A percentile compares a stretch with the other conserved stretches of the same genome.
These are phyloP conservation scores for Tylopilus plumbeoviolaceoides DNA, from an alignment of 768 basidiomycete species.

Conservation along the genomic window DNA sequence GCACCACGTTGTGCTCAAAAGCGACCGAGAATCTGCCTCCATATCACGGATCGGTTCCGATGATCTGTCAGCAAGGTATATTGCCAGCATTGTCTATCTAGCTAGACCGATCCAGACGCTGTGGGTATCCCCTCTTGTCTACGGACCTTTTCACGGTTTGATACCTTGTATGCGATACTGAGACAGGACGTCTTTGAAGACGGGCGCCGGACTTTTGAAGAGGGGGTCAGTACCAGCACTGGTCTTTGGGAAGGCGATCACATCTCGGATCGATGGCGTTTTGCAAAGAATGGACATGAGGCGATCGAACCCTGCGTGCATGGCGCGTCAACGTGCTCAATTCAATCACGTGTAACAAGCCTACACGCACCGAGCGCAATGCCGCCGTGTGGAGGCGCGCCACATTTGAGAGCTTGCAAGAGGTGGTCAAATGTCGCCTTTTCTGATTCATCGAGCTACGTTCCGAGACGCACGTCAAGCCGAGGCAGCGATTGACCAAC, in stretches of 20 bases:
- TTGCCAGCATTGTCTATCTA: background rate
- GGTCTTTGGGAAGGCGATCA: slow-evolving; percentile 96
- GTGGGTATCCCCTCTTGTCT: background rate
- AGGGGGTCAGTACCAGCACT: slow-evolving; percentile 78
- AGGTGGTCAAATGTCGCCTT: slow-evolving; percentile 77
- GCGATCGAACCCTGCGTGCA: slow-evolving; percentile 77
- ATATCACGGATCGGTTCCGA: background rate
- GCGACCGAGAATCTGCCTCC: background rate
- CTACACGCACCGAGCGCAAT: slow-evolving; percentile 74
- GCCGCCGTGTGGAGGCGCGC: slow-evolving; percentile 94
- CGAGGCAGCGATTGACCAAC: slow-evolving; percentile 3
- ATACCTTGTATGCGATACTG: slow-evolving; percentile 59
- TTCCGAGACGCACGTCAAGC: slow-evolving; percentile 10
- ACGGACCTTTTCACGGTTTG: slow-evolving; percentile 4
- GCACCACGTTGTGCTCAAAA: background rate
- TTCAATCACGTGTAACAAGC: slow-evolving; percentile 6
- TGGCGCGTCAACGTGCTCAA: slow-evolving; percentile 2
- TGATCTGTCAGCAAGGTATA: background rate
- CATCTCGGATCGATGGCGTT: slow-evolving; percentile 85
- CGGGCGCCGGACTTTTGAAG: slow-evolving; percentile 80
- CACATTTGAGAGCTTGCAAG: slow-evolving; percentile 79
- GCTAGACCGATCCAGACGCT: background rate
- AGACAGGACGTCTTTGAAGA: slow-evolving; percentile 46
- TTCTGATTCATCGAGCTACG: slow-evolving; percentile 70
- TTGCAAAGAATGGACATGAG: slow-evolving; percentile 89